A percentile compares a stretch with the other conserved stretches of the same genome.
Evolutionary conservation across 1,284 basidiomycete genomes (phyloP).

Genomic region (Grifola frondosa): DNA sequence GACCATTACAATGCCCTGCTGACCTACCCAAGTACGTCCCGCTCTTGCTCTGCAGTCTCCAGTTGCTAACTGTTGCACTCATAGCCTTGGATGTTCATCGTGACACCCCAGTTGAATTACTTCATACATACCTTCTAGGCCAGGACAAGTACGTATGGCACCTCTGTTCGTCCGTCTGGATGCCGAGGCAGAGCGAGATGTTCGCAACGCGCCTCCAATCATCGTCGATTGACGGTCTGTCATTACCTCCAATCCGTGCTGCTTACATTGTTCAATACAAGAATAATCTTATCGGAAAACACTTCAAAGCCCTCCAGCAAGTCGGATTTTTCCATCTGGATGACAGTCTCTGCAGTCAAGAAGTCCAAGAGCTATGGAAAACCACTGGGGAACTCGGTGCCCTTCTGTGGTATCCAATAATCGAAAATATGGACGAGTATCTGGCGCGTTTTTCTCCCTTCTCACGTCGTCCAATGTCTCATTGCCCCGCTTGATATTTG

Average conservation of each 20-base stretch:
- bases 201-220: constrained; percentile 25
- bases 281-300: constrained; percentile 18
- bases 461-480: constrained; percentile 24
- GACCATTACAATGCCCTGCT: neutral
- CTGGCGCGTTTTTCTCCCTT: constrained; percentile 25
- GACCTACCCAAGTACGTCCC: too few species aligned
- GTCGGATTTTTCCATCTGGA: constrained; percentile 6
- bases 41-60: too few species aligned
- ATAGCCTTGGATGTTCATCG: constrained; percentile 28
- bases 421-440: constrained; percentile 34
- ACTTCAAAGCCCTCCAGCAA: constrained; percentile 18
- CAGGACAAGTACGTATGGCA: constrained; percentile 40
- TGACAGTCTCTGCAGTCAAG: constrained; percentile 1
- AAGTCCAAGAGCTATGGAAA: constrained; percentile 21
- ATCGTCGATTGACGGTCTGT: constrained; percentile 11
- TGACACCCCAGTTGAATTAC: constrained; percentile 38
- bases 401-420: constrained; percentile 37
- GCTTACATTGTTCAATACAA: constrained; percentile 20
- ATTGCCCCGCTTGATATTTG: neutral
- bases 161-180: constrained; percentile 18
- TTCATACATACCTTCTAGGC: constrained; percentile 39
- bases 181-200: constrained; percentile 15
- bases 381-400: constrained; percentile 33
- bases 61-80: too few species aligned
- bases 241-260: constrained; percentile 16